Conservation (phyloP, 306 rosid genomes). For the Trifolium fragiferum region DNA sequence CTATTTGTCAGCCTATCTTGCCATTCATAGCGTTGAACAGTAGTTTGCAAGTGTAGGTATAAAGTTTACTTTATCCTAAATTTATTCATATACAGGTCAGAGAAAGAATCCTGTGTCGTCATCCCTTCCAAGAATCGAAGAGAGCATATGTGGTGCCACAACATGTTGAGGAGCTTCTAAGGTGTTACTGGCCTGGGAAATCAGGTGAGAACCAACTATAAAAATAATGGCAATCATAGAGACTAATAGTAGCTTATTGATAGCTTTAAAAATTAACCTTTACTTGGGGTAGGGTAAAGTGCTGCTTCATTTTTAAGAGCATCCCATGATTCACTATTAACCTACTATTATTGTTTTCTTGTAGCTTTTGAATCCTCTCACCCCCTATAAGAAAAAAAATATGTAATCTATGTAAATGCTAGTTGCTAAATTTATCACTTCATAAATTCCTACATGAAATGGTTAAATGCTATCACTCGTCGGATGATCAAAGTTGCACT, state of each 20-base stretch:
- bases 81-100: conserved; percentile 73
- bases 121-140: conserved; percentile 97
- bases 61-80: conserved; percentile 26
- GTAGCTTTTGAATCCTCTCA: conserved; percentile 7
- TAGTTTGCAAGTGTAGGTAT: conserved; percentile 19
- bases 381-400: conserved; percentile 4
- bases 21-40: conserved; percentile 17
- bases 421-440: conserved; percentile 26
- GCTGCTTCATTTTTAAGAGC: conserved; percentile 2
- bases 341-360: background rate
- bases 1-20: conserved; percentile 15
- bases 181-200: conserved; percentile 86
- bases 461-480: background rate
- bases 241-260: conserved; percentile 20
- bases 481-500: background rate
- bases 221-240: conserved; percentile 20
- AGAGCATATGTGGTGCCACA: conserved; percentile 99
- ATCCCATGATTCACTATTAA: conserved; percentile 1
- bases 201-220: conserved; percentile 61
- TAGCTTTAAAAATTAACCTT: conserved; percentile 8
- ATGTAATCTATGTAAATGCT: background rate
- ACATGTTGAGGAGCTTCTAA: conserved; percentile 86
- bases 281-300: conserved; percentile 27
- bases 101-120: conserved; percentile 90
- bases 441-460: conserved; percentile 4